These are phyloP conservation scores for Fusarium cicatricum DNA, from an alignment of 2,329 filamentous ascomycete species.

Conservation along the genomic window DNA sequence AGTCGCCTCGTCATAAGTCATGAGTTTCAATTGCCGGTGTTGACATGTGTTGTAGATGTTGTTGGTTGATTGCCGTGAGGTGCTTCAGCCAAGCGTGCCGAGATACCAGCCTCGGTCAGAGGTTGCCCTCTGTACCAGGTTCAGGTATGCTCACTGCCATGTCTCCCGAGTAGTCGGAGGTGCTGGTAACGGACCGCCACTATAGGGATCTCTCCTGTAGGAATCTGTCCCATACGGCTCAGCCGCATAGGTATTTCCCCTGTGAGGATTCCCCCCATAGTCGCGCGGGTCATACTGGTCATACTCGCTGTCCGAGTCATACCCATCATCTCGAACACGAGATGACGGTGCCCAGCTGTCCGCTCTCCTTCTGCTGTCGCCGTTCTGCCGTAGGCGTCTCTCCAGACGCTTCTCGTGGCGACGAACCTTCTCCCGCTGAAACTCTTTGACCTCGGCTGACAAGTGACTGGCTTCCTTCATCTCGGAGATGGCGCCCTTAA, in stretches of 20 bases:
- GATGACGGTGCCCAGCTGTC: constrained; percentile 56
- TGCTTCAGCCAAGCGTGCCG: neutral
- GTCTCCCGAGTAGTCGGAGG: constrained; percentile 34
- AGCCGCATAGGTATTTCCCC: constrained; percentile 28
- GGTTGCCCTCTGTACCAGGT: neutral
- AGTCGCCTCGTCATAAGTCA: constrained; percentile 41
- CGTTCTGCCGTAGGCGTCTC: constrained; percentile 41
- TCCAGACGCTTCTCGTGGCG: constrained; percentile 60
- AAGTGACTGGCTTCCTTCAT: constrained; percentile 64
- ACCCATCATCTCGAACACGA: constrained; percentile 49
- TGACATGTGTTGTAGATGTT: constrained; percentile 1
- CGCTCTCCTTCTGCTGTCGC: constrained; percentile 51
- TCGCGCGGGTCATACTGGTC: constrained; percentile 54
- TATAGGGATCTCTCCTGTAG: constrained; percentile 31
- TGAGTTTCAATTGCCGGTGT: constrained; percentile 20
- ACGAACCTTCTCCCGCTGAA: constrained; percentile 57
- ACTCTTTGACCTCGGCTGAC: constrained; percentile 58
- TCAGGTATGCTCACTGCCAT: constrained; percentile 1
- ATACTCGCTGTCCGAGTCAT: constrained; percentile 51
- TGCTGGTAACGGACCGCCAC: constrained; percentile 50
- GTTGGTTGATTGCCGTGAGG: neutral
- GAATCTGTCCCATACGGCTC: constrained; percentile 28
- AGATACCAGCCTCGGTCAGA: neutral
- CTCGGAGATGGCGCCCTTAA: constrained; percentile 64
- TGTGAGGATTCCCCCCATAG: constrained; percentile 48